Conservation (phyloP, 805 yeast genomes). For the Saturnispora halmiae region DNA sequence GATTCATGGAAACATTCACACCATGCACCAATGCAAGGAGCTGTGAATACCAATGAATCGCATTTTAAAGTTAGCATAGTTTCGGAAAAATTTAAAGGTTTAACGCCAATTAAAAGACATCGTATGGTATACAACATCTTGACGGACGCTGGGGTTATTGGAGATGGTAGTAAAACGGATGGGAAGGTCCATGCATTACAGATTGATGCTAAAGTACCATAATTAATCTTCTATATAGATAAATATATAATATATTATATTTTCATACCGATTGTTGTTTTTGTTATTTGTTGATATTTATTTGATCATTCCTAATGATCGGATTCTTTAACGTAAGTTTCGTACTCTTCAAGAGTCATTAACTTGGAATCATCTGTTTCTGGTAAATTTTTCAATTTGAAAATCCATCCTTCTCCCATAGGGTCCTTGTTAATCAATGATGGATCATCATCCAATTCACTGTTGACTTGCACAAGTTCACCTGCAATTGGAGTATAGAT, state of each 20-base stretch:
- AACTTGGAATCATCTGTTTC: slow-evolving; percentile 31
- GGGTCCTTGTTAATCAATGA: slow-evolving; percentile 80
- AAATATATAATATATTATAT: neutral
- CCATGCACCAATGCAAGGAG: slow-evolving; percentile 74
- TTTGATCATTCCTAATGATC: slow-evolving; percentile 24
- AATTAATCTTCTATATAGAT: slow-evolving; percentile 5
- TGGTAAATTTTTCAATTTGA: slow-evolving; percentile 54
- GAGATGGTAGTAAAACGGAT: slow-evolving; percentile 38
- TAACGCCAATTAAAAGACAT: slow-evolving; percentile 61
- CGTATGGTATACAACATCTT: slow-evolving; percentile 60
- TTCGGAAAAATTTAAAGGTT: slow-evolving; percentile 57
- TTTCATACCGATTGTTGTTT: no score
- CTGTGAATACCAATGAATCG: slow-evolving; percentile 63
- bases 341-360: slow-evolving; percentile 48
- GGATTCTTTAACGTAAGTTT: slow-evolving; percentile 47
- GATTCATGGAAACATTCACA: slow-evolving; percentile 86
- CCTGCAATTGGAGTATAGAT: slow-evolving; percentile 84
- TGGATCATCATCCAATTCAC: slow-evolving; percentile 57
- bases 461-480: slow-evolving; percentile 64
- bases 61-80: slow-evolving; percentile 74
- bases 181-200: slow-evolving; percentile 71
- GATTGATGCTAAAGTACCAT: slow-evolving; percentile 67
- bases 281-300: neutral
- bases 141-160: slow-evolving; percentile 49
- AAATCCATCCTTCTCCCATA: slow-evolving; percentile 90